Base-by-base conservation (phyloP, 2,329 filamentous ascomycete genomes). In the Fusarium clavum region DNA sequence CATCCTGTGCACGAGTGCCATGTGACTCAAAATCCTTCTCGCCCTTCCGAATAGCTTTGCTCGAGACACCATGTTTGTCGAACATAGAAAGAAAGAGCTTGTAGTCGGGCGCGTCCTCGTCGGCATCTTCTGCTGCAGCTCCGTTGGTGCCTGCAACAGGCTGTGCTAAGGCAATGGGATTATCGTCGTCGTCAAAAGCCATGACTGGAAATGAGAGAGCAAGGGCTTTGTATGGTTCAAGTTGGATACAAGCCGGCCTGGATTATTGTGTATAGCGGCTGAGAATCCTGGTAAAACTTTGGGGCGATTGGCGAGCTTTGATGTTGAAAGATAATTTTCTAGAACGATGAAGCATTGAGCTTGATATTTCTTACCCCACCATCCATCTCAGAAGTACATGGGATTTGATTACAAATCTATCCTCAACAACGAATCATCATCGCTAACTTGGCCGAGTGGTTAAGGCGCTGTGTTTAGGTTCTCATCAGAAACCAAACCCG, bases 21-120 rank as follows among this genome's bases (percentile, higher is more conserved):
- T 98, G 94, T 29, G 92, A 91, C 81, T 98, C 96, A 79, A 98
- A 99, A 82, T 99, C 96, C 80, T 99, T 99, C 79, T 97, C 94
- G 65, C 96, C 96, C 69, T 94, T 93, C 71, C 95, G 94, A 38
- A 97, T 94, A 13, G 94, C 87, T 73, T 89, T 88, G 53, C 84
- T 80, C 11, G 85, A 86, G 45, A 85, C 80, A 48, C 83, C 81
- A 56, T 83, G 81, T 75, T 87, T 87, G 65, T 82, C 78, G 67
- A 86, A 84, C 67, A 87, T 80, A 30, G 85, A 82, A 6, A 83
- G 82, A 68, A 90, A 90, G 67, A 94, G 91, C 70, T 92, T 91
- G 79, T 95, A 98, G 81, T 98, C 95, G 76, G 94, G 94, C 3
- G 91, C 88, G 78, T 94, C 92, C 74, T 97, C 94, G 43, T 91